Evolutionary conservation across 2,329 filamentous ascomycete species (phyloP), one percentile per base, ranked within the genome.

Genomic region (Ascocoryne sarcoides): DNA sequence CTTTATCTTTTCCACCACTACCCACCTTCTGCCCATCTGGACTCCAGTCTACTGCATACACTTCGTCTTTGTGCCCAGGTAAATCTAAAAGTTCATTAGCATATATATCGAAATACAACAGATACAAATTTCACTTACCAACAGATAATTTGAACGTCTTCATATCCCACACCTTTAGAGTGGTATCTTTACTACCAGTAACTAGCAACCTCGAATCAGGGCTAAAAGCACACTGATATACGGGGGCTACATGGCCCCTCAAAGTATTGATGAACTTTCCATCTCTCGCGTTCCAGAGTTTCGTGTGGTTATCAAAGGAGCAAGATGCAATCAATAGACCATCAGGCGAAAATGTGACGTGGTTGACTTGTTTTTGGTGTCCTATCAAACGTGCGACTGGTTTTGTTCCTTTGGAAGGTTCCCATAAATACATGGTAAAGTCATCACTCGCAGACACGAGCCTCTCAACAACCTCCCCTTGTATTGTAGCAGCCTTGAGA

Each of bases 401-500:
- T 61, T 96, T 95, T 5, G 71, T 84, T 3, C 82, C 80, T 32
- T 70, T 71, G 8, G 79, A 71, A 0, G 89, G 89, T 45, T 93
- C 85, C 90, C 90, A 98, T 5, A 98, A 73, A 60, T 88, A 95
- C 75, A 98, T 90, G 4, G 89, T 95, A 61, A 89, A 94, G 62
- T 98, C 92, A 58, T 96, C 92, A 50, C 83, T 90, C 2, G 90
- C 92, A 7, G 88, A 93, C 2, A 94, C 84, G 3, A 96, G 66
- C 19, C 85, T 76, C 66, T 98, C 92, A 1, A 84, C 78, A 16
- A 94, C 70, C 56, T 81, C 77, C 18, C 84, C 84, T 48, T 82
- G 76, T 19, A 88, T 71, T 2, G 72, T 84, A 4, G 87, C 86
- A 1, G 88, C 88, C 59, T 88, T 86, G 53, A 92, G 80, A 57